Evolutionary conservation across 768 basidiomycete species (phyloP).

Genomic region (Collybia nuda): DNA sequence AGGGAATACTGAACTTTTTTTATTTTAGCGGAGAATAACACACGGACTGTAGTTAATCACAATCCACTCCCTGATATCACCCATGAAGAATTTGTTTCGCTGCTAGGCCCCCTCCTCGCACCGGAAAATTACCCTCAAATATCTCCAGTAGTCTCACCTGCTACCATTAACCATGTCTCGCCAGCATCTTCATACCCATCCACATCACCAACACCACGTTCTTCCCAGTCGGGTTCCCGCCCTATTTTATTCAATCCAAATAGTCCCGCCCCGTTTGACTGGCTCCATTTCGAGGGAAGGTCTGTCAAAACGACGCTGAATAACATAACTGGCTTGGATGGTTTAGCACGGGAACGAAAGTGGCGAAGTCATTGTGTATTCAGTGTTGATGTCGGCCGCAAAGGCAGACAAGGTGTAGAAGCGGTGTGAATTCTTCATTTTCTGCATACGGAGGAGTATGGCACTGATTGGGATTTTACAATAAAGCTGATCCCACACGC

Average conservation of each 20-base stretch:
- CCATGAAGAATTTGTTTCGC: constrained; percentile 81
- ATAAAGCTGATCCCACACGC: constrained; percentile 76
- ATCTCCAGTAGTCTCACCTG: constrained; percentile 25
- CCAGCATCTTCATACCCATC: constrained; percentile 34
- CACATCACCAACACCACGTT: constrained; percentile 30
- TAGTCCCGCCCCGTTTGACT: constrained; percentile 80
- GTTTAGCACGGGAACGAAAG: constrained; percentile 78
- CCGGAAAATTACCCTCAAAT: constrained; percentile 70
- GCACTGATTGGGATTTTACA: constrained; percentile 9
- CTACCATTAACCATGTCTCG: constrained; percentile 26
- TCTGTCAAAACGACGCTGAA: constrained; percentile 76
- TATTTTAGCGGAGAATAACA: constrained; percentile 50
- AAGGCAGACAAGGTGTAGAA: constrained; percentile 75
- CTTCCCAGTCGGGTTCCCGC: constrained; percentile 26
- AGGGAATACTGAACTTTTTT: constrained; percentile 3
- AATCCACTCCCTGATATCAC: constrained; percentile 86
- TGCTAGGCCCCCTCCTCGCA: constrained; percentile 77
- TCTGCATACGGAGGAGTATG: constrained; percentile 1
- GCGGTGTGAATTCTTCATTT: constrained; percentile 49
- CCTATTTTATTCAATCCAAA: constrained; percentile 40
- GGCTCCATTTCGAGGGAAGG: constrained; percentile 85
- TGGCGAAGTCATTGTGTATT: constrained; percentile 84
- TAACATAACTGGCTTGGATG: constrained; percentile 79
- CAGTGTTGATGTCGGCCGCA: constrained; percentile 76
- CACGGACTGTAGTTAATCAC: constrained; percentile 78